Evolutionary conservation across 495 filamentous ascomycete genomes (phyloP).

Genomic region (Aspergillus leporis): DNA sequence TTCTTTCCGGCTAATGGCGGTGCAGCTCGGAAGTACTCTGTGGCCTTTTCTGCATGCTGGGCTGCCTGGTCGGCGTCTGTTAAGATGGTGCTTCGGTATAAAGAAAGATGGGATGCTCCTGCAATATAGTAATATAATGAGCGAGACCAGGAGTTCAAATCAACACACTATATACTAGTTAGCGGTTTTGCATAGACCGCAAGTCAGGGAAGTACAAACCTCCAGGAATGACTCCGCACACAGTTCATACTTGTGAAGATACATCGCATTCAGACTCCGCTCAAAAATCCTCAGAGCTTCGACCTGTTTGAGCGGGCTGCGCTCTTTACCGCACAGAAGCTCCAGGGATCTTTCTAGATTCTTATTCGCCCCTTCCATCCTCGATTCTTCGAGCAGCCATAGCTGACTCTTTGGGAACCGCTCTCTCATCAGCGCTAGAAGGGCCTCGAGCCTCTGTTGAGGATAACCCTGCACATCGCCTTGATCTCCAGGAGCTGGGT

Average conservation of each 20-base stretch:
- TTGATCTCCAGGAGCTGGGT: conserved; percentile 49
- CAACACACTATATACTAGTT: conserved; percentile 55
- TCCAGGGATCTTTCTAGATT: conserved; percentile 68
- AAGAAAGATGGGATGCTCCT: conserved; percentile 71
- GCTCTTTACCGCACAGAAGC: conserved; percentile 55
- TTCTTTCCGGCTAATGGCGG: conserved; percentile 81
- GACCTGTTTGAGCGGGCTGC: conserved; percentile 82
- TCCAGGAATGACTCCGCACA: conserved; percentile 73
- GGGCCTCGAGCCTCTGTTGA: conserved; percentile 61
- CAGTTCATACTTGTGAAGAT: conserved; percentile 68
- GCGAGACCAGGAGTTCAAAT: conserved; percentile 89
- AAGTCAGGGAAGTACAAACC: conserved; percentile 37
- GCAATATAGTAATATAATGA: conserved; percentile 89
- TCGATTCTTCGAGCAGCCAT: conserved; percentile 88
- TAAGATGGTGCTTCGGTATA: conserved; percentile 62
- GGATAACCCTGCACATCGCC: conserved; percentile 69
- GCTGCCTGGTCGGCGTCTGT: conserved; percentile 51
- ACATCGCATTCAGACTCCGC: conserved; percentile 75
- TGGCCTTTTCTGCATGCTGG: conserved; percentile 62
- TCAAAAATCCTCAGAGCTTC: conserved; percentile 82
- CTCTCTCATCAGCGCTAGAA: conserved; percentile 70
- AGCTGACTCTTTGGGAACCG: conserved; percentile 81
- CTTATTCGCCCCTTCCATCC: conserved; percentile 69
- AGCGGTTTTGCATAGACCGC: conserved; percentile 5
- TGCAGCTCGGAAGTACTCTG: conserved; percentile 68